Base-by-base conservation (phyloP, 1,139 yeast species). In the Pichia sp. region DNA sequence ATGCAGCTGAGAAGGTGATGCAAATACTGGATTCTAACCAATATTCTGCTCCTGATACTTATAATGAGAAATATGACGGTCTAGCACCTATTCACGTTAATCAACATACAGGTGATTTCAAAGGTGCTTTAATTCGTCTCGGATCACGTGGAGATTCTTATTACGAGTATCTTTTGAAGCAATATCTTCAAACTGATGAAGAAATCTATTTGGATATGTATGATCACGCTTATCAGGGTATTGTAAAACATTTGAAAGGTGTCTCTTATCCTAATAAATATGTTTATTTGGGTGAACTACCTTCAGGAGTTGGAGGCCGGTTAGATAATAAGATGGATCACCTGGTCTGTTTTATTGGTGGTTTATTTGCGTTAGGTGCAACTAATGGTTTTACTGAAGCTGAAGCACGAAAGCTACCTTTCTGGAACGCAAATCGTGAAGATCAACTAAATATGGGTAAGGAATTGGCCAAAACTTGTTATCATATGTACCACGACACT, bases 121-220 rank as follows among this genome's bases (percentile, higher is more conserved):
- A 71, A 51, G 88, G 87, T 0, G 58, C 61, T 1, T 64, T 75
- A 48, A 85, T 90, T 49, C 73, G 96, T 51, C 67, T 90, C 48
- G 97, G 97, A 0, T 85, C 95, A 1, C 73, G 96, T 55, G 97
- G 95, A 42, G 97, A 88, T 62, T 86, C 96, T 1, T 90, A 88
- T 61, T 90, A 90, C 58, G 97, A 90, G 64, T 88, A 87, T 61
- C 69, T 90, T 44, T 71, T 88, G 54, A 90, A 90, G 63, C 96
- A 88, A 64, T 86, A 81, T 60, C 66, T 90, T 52, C 92, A 85
- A 61, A 86, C 97, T 2, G 73, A 73, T 47, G 74, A 75, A 56
- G 86, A 81, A 53, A 64, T 81, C n/a, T 87, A 79, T 68, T 72
- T 75, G 64, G 75, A 73, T 38, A 82, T 88, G 82, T 88, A 86